phyloP scores from a whole-genome alignment of 176 grass and related monocot genomes.

The Lolium perenne region DNA sequence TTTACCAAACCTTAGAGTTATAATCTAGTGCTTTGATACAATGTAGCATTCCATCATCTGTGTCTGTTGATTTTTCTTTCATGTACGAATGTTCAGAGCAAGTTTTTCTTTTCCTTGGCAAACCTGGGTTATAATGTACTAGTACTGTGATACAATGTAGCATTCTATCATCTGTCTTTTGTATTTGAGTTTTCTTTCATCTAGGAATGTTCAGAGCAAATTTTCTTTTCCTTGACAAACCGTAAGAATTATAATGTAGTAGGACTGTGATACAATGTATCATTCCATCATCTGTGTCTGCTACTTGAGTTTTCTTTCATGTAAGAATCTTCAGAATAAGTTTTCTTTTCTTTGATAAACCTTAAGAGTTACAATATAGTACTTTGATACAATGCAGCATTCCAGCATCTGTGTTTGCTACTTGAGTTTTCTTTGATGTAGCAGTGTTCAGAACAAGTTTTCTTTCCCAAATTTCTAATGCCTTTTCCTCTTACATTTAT shows the following conservation, averaged over 20 bases:
- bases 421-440: not conserved
- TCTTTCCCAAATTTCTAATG: conserved; percentile 28
- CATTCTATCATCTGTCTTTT: too few species aligned
- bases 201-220: too few species aligned
- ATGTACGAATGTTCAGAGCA: not conserved
- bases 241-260: too few species aligned
- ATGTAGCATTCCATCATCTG: conserved; percentile 5
- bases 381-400: not conserved
- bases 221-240: too few species aligned
- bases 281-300: too few species aligned
- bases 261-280: too few species aligned
- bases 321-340: too few species aligned
- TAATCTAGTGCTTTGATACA: not conserved
- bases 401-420: not conserved
- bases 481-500: not conserved
- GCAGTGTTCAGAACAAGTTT: not conserved
- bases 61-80: not conserved
- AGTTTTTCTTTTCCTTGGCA: not conserved
- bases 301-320: too few species aligned
- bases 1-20: too few species aligned
- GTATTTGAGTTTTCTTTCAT: too few species aligned
- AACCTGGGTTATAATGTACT: too few species aligned
- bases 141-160: too few species aligned
- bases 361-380: not conserved
- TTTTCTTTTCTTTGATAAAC: not conserved